Percentiles rank a stretch among this genome's conserved stretches.
Evolutionary conservation across 176 grass and related monocot genomes (phyloP).

Genomic region (Oryza australiensis): DNA sequence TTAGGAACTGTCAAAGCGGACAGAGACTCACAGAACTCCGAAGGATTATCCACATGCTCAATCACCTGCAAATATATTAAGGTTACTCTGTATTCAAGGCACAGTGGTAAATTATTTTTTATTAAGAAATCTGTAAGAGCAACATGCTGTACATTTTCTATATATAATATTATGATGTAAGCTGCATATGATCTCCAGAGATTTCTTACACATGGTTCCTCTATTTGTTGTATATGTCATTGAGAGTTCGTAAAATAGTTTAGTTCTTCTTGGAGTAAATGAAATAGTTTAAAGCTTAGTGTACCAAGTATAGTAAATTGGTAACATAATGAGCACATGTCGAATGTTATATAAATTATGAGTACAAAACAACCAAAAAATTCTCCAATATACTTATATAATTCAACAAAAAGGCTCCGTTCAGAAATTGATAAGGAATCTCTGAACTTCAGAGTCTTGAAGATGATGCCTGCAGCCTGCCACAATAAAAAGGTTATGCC

Average conservation of each 20-base stretch:
- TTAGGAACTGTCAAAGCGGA: conserved; percentile 63
- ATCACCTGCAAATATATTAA: conserved; percentile 76
- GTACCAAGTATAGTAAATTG: too few species aligned
- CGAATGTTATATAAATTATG: background rate
- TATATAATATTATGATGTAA: background rate
- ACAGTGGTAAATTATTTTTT: background rate
- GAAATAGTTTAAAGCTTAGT: too few species aligned
- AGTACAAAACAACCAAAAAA: background rate
- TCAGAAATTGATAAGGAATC: background rate
- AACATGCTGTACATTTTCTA: background rate
- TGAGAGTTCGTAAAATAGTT: background rate
- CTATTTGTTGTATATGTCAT: background rate
- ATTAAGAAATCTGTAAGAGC: conserved; percentile 16
- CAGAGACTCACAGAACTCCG: conserved; percentile 82
- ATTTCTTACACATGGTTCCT: conserved; percentile 4
- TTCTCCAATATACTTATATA: background rate
- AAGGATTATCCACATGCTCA: conserved; percentile 80
- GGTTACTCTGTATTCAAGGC: conserved; percentile 11
- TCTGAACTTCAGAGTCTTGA: background rate
- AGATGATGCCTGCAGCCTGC: background rate
- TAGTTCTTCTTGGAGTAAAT: too few species aligned
- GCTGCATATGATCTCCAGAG: background rate
- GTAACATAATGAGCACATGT: too few species aligned
- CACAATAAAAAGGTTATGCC: background rate
- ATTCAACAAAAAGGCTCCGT: background rate